Conservation (phyloP, 257 asterid genomes). For the Henckelia pumila region DNA sequence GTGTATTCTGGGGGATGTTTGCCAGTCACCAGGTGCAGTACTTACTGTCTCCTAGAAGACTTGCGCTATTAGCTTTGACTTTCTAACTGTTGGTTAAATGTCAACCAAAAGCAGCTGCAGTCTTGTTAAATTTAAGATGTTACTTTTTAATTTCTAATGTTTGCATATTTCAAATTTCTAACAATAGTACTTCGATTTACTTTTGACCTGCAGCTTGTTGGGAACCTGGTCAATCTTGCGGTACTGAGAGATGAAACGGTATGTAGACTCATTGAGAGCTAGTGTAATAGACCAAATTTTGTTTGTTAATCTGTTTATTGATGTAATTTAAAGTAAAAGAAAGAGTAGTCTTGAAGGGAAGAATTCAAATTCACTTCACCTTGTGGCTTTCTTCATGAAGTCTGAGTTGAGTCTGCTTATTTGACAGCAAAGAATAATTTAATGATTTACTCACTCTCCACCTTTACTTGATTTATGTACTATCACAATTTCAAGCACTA, state of each 20-base stretch:
- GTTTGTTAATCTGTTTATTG: not conserved
- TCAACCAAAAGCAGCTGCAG: not conserved
- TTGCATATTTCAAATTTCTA: not conserved
- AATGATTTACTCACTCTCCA: not conserved
- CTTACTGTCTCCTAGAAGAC: not conserved
- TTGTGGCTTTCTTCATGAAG: not conserved
- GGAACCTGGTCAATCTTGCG: constrained; percentile 81
- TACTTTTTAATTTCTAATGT: constrained; percentile 9
- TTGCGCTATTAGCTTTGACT: not conserved
- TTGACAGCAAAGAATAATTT: not conserved
- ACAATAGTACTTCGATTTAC: constrained; percentile 8
- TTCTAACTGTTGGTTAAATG: not conserved
- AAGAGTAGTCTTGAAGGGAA: not conserved
- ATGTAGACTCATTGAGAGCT: constrained; percentile 16
- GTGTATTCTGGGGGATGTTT: constrained; percentile 83
- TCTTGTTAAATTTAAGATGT: constrained; percentile 6
- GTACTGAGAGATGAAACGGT: constrained; percentile 75
- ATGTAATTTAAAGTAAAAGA: constrained; percentile 7
- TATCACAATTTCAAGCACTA: not conserved
- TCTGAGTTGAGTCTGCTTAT: not conserved
- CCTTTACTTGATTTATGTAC: not conserved
- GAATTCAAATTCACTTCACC: not conserved
- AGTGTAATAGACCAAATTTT: not conserved
- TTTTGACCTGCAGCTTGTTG: constrained; percentile 69
- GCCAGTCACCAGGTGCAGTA: constrained; percentile 82